phyloP scores from a whole-genome alignment of 2,329 filamentous ascomycete genomes.

The Bipolaris cookei region DNA sequence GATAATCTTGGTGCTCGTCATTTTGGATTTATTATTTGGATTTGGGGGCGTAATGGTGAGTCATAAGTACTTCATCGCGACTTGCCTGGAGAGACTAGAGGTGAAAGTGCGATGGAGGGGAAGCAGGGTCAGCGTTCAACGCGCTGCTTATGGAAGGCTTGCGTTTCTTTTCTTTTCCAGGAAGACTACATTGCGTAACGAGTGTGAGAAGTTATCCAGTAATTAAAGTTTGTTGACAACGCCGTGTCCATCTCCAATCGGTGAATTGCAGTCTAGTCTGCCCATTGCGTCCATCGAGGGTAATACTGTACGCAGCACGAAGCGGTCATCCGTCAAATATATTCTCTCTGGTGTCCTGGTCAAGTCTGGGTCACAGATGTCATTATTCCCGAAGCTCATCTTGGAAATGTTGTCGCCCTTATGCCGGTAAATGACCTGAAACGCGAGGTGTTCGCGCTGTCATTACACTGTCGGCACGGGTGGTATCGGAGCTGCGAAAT shows the following conservation, averaged over 20 bases:
- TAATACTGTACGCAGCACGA: neutral
- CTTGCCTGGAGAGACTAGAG: neutral
- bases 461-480: neutral
- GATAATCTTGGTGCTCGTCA: neutral
- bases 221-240: neutral
- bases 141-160: neutral
- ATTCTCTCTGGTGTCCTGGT: neutral
- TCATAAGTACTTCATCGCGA: neutral
- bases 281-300: neutral
- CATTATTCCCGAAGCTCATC: neutral
- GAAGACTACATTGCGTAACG: neutral
- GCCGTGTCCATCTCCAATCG: no score
- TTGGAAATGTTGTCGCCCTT: slow-evolving; percentile 1
- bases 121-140: neutral
- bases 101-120: neutral
- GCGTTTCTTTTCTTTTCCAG: neutral
- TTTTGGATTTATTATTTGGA: neutral
- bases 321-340: neutral
- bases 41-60: neutral
- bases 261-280: neutral
- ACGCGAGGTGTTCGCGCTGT: neutral
- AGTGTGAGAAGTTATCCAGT: neutral
- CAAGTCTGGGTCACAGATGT: neutral
- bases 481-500: neutral
- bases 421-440: neutral